Evolutionary conservation across 2,329 filamentous ascomycete species (phyloP).

Genomic region (Shiraia bambusicola): DNA sequence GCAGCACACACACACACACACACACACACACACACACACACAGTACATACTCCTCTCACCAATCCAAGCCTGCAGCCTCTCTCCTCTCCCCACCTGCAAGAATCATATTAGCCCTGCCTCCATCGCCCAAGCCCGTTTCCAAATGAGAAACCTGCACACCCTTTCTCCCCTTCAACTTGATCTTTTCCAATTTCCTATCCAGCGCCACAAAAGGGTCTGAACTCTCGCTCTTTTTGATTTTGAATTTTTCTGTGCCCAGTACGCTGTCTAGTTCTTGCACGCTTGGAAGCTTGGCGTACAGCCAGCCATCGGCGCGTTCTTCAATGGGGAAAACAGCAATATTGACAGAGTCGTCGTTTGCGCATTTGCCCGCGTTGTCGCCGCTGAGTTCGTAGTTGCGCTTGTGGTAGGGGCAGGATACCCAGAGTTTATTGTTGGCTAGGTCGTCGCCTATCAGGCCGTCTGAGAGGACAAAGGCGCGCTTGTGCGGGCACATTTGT

Average conservation of each 20-base stretch:
- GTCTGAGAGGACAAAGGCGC: conserved; percentile 85
- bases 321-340: conserved; percentile 82
- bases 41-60: conserved; percentile 31
- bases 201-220: conserved; percentile 57
- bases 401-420: conserved; percentile 87
- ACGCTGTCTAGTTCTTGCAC: conserved; percentile 77
- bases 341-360: conserved; percentile 71
- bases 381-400: conserved; percentile 79
- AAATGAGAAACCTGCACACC: conserved; percentile 49
- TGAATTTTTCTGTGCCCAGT: conserved; percentile 77
- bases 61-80: conserved; percentile 48
- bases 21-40: too few relatives aligned
- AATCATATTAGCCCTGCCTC: conserved; percentile 47
- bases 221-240: conserved; percentile 70
- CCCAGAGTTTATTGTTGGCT: conserved; percentile 68
- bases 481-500: conserved; percentile 94
- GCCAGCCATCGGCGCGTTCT: conserved; percentile 71
- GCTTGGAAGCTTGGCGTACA: conserved; percentile 79
- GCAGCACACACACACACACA: too few relatives aligned
- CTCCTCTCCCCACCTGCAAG: conserved; percentile 49
- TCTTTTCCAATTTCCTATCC: conserved; percentile 56
- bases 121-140: conserved; percentile 47
- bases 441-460: conserved; percentile 73
- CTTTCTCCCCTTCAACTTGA: conserved; percentile 56
- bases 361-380: conserved; percentile 67